A percentile compares a stretch with the other conserved stretches of the same genome.
phyloP scores from a whole-genome alignment of 352 stramenopile genomes.

The Globisporangium abappressorium region DNA sequence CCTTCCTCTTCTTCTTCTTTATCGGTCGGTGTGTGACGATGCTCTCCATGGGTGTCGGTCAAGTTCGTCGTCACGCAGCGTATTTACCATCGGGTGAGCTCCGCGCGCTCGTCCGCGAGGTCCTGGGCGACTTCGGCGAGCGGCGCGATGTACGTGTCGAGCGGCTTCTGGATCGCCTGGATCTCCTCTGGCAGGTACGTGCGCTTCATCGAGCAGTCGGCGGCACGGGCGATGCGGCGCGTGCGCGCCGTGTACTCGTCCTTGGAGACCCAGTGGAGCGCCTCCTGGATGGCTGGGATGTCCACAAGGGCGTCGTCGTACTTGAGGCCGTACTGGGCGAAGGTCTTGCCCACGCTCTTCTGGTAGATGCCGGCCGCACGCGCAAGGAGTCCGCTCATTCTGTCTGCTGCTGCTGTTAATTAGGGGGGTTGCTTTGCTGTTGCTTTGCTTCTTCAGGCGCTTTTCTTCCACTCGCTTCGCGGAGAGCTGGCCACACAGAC shows the following conservation, averaged over 20 bases:
- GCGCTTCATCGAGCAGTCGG: conserved; percentile 85
- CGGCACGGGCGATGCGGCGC: conserved; percentile 76
- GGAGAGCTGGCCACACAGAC: too few relatives aligned
- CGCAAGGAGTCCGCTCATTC: conserved; percentile 47
- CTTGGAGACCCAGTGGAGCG: conserved; percentile 75
- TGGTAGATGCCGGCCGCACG: conserved; percentile 76
- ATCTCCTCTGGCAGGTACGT: conserved; percentile 85
- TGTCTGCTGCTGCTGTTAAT: neutral
- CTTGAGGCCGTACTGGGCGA: conserved; percentile 82
- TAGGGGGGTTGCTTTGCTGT: neutral
- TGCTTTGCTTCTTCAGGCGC: conserved; percentile 5
- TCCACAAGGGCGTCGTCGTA: conserved; percentile 87
- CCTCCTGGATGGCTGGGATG: conserved; percentile 73
- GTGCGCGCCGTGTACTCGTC: conserved; percentile 74
- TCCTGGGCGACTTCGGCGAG: conserved; percentile 54
- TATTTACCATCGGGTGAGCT: conserved; percentile 84
- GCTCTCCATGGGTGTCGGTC: neutral
- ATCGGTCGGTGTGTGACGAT: neutral
- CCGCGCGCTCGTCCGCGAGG: conserved; percentile 65
- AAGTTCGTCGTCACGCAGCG: conserved; percentile 3
- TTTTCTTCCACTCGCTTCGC: conserved; percentile 21
- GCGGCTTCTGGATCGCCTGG: conserved; percentile 80
- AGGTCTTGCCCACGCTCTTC: conserved; percentile 78
- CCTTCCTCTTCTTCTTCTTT: conserved; percentile 7
- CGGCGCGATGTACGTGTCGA: conserved; percentile 69